These are phyloP conservation scores for Asterophora lycoperdoides DNA, from an alignment of 768 basidiomycete species.

Conservation along the genomic window DNA sequence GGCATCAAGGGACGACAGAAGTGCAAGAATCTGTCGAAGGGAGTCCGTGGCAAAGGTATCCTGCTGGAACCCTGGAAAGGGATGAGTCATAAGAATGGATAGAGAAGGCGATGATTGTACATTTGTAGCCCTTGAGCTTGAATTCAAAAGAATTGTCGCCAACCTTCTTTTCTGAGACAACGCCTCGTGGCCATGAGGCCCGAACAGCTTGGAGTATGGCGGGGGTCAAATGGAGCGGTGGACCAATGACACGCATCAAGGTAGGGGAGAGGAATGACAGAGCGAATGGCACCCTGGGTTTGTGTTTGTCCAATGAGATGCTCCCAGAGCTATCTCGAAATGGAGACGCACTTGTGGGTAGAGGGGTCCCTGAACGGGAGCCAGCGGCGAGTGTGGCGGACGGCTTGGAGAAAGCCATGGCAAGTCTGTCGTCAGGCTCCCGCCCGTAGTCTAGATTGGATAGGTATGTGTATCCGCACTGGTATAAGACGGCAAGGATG, in stretches of 20 bases:
- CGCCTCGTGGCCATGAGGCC: constrained; percentile 74
- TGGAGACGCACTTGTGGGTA: constrained; percentile 33
- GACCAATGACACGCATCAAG: constrained; percentile 66
- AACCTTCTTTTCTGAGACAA: constrained; percentile 73
- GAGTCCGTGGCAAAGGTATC: constrained; percentile 74
- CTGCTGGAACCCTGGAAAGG: constrained; percentile 64
- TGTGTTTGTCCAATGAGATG: constrained; percentile 33
- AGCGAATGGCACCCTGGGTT: constrained; percentile 53
- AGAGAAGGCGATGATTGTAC: constrained; percentile 34
- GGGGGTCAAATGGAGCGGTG: constrained; percentile 73
- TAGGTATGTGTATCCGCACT: constrained; percentile 58
- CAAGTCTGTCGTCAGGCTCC: constrained; percentile 68
- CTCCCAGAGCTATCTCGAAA: constrained; percentile 36
- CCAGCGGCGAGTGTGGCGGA: constrained; percentile 21
- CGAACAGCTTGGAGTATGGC: constrained; percentile 79
- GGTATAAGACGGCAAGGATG: constrained; percentile 58
- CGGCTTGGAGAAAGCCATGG: constrained; percentile 65
- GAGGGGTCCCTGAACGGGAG: constrained; percentile 30
- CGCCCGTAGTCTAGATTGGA: constrained; percentile 75
- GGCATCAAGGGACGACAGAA: constrained; percentile 62
- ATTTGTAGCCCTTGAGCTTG: constrained; percentile 78
- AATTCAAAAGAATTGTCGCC: constrained; percentile 72
- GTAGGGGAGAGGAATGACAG: constrained; percentile 69
- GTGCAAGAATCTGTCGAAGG: constrained; percentile 61
- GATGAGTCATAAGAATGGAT: constrained; percentile 5